Percentiles rank a stretch among this genome's conserved stretches.
These are phyloP conservation scores for Rubroshorea leprosula DNA, from an alignment of 345 rosid genomes.

Conservation along the genomic window DNA sequence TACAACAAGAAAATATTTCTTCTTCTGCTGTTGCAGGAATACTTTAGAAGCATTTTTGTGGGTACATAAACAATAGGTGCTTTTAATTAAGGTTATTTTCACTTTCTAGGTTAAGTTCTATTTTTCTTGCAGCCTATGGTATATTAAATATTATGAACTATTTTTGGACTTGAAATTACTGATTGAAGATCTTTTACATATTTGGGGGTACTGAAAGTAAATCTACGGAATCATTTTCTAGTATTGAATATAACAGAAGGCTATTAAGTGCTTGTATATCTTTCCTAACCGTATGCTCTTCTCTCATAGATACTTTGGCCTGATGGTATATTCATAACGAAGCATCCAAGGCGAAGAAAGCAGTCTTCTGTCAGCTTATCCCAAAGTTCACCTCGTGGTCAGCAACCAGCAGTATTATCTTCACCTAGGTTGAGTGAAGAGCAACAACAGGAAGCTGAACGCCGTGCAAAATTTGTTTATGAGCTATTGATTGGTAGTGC, in stretches of 20 bases:
- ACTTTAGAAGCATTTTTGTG: no score
- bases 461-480: slow-evolving; percentile 83
- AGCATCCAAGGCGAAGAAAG: slow-evolving; percentile 75
- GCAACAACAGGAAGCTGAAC: slow-evolving; percentile 60
- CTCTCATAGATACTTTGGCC: slow-evolving; percentile 86
- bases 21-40: no score
- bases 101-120: no score
- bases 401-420: slow-evolving; percentile 30
- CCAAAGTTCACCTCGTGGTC: slow-evolving; percentile 25
- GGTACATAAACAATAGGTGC: no score
- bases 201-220: no score
- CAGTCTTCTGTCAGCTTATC: slow-evolving; percentile 30
- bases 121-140: no score
- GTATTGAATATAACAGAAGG: neutral
- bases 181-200: no score
- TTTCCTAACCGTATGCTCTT: neutral
- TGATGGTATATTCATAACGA: slow-evolving; percentile 92
- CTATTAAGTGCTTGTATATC: no score
- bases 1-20: no score
- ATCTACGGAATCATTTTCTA: neutral
- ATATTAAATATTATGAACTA: no score
- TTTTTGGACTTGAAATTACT: no score
- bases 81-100: no score
- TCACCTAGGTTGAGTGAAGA: slow-evolving; percentile 47
- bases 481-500: slow-evolving; percentile 83